Percentiles rank a stretch among this genome's conserved stretches.
Evolutionary conservation across 2,329 filamentous ascomycete species (phyloP).

Genomic region (Neonectria sp.): DNA sequence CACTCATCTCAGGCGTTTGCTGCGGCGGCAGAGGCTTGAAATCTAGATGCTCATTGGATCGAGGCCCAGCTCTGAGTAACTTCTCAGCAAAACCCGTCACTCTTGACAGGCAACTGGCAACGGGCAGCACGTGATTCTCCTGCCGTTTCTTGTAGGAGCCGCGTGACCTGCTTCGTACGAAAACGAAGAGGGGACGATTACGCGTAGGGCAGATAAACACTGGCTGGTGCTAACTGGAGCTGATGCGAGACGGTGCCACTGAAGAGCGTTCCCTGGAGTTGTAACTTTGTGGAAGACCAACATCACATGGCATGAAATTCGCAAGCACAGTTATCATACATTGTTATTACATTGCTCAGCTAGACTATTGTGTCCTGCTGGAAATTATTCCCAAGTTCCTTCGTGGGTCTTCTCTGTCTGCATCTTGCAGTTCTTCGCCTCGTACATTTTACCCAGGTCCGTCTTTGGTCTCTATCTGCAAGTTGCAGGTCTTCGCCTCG

Average conservation of each 20-base stretch:
- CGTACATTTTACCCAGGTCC: neutral
- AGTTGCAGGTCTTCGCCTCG: neutral
- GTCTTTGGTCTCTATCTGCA: neutral
- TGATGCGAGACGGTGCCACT: neutral
- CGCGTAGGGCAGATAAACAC: neutral
- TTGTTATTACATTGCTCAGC: neutral
- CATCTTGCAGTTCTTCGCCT: neutral
- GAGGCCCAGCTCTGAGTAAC: neutral
- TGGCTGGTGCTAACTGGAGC: neutral
- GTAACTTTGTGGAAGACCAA: neutral
- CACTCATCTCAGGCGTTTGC: neutral
- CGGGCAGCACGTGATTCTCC: neutral
- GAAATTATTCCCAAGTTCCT: neutral
- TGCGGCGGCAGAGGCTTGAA: neutral
- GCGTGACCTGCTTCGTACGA: no score
- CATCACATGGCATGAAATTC: neutral
- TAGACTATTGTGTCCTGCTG: neutral
- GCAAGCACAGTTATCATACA: neutral
- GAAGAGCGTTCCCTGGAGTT: neutral
- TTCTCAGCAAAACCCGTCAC: neutral
- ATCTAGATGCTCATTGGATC: neutral
- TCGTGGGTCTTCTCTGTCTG: neutral
- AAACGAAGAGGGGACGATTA: neutral
- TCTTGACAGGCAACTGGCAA: neutral
- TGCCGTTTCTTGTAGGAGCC: neutral